Conservation (phyloP, 495 filamentous ascomycete genomes). For the Aspergillus nanangensis region DNA sequence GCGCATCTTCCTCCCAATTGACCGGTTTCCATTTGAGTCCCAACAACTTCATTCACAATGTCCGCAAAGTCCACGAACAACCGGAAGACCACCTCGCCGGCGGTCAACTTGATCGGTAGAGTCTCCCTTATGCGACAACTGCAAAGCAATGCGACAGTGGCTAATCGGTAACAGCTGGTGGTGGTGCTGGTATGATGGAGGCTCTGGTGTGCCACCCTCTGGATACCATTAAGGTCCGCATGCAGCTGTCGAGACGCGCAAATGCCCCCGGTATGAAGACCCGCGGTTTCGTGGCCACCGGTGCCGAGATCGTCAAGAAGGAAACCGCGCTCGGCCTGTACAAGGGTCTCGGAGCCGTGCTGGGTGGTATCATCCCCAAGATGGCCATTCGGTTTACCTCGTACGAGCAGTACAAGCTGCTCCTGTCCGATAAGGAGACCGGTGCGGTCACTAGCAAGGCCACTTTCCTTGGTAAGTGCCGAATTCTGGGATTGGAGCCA, state of each 20-base stretch:
- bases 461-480: constrained; percentile 71
- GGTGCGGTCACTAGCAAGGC: constrained; percentile 64
- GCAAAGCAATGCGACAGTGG: constrained; percentile 5
- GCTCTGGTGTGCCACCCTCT: constrained; percentile 95
- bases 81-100: constrained; percentile 77
- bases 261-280: constrained; percentile 73
- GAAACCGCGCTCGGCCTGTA: constrained; percentile 93
- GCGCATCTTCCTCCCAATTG: not conserved
- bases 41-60: constrained; percentile 41
- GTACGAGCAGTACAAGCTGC: constrained; percentile 90
- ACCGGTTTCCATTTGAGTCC: too few relatives aligned
- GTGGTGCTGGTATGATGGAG: constrained; percentile 99
- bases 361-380: constrained; percentile 97
- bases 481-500: not conserved
- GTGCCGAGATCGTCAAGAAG: constrained; percentile 77
- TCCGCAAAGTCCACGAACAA: constrained; percentile 64
- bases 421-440: constrained; percentile 67
- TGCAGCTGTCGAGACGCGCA: constrained; percentile 92
- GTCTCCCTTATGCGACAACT: constrained; percentile 2
- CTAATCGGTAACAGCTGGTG: constrained; percentile 64
- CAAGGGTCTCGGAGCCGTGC: constrained; percentile 92
- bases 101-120: constrained; percentile 90
- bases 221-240: constrained; percentile 98
- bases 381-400: constrained; percentile 99
- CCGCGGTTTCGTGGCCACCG: constrained; percentile 84